Conservation (phyloP, 352 stramenopile species). For the Globisporangium cederbergense region DNA sequence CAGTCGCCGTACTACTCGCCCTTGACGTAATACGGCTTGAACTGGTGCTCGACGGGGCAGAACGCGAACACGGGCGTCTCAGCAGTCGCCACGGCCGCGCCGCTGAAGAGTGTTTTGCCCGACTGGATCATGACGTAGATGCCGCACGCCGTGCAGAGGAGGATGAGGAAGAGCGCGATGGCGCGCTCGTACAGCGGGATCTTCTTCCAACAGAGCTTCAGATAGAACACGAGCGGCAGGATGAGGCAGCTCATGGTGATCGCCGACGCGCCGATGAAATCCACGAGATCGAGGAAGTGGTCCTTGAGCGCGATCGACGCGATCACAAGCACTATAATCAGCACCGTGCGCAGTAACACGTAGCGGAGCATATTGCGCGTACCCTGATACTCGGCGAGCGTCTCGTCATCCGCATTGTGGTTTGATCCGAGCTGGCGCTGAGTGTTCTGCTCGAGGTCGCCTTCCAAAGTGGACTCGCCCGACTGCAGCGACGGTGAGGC, state of each 20-base stretch:
- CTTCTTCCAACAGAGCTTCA: constrained; percentile 25
- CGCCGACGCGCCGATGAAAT: constrained; percentile 28
- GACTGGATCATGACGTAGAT: constrained; percentile 21
- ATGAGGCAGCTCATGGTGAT: constrained; percentile 26
- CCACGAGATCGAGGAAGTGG: constrained; percentile 22
- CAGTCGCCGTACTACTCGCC: neutral
- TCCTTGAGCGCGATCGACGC: constrained; percentile 18
- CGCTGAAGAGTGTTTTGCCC: constrained; percentile 16
- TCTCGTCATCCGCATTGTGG: constrained; percentile 1
- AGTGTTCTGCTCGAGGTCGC: constrained; percentile 14
- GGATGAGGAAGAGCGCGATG: constrained; percentile 19
- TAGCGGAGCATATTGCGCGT: constrained; percentile 16
- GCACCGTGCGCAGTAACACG: constrained; percentile 19
- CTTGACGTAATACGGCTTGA: constrained; percentile 20
- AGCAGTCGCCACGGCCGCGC: neutral
- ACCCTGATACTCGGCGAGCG: constrained; percentile 15
- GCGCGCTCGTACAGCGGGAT: constrained; percentile 24
- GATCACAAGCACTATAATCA: constrained; percentile 23
- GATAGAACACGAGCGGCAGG: constrained; percentile 29
- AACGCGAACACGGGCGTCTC: constrained; percentile 19
- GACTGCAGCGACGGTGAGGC: constrained; percentile 16
- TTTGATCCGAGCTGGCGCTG: constrained; percentile 4
- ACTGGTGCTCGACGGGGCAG: constrained; percentile 16
- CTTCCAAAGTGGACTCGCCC: constrained; percentile 12
- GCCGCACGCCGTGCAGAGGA: constrained; percentile 22